Evolutionary conservation across 2,329 filamentous ascomycete genomes (phyloP).

Genomic region (Microdochium bolleyi): DNA sequence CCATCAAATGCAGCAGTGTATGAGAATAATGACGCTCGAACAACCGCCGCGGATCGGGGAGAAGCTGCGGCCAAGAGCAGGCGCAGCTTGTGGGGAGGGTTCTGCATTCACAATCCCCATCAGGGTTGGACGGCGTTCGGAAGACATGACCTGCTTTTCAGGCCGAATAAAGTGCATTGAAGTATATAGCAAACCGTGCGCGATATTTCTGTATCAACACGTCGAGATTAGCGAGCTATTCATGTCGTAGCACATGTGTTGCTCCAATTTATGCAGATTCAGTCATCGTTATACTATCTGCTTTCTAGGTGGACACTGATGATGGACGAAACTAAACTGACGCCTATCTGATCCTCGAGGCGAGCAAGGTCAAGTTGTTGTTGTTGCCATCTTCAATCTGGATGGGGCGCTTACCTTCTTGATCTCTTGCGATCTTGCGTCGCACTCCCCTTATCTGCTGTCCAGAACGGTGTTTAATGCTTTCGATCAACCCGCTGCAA

Average conservation of each 20-base stretch:
- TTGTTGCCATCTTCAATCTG: too few species aligned
- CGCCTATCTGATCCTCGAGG: too few species aligned
- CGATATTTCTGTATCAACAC: neutral
- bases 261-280: neutral
- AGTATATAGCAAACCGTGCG: neutral
- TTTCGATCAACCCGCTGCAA: too few species aligned
- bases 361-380: too few species aligned
- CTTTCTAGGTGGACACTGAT: too few species aligned
- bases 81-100: slow-evolving; percentile 9
- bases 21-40: slow-evolving; percentile 1
- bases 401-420: too few species aligned
- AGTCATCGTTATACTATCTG: too few species aligned
- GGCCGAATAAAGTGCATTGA: neutral
- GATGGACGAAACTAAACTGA: too few species aligned
- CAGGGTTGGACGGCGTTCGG: slow-evolving; percentile 14
- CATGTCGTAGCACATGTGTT: neutral
- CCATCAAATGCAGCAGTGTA: neutral
- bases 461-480: too few species aligned
- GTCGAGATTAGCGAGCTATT: neutral
- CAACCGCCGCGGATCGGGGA: slow-evolving; percentile 1
- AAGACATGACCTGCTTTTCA: slow-evolving; percentile 4
- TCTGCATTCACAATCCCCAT: slow-evolving; percentile 11
- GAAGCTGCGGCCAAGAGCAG: neutral
- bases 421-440: too few species aligned
- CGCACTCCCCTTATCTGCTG: too few species aligned